A percentile compares a stretch with the other conserved stretches of the same genome.
Conservation (phyloP, 1,284 basidiomycete species). For the Peniophora sp. region DNA sequence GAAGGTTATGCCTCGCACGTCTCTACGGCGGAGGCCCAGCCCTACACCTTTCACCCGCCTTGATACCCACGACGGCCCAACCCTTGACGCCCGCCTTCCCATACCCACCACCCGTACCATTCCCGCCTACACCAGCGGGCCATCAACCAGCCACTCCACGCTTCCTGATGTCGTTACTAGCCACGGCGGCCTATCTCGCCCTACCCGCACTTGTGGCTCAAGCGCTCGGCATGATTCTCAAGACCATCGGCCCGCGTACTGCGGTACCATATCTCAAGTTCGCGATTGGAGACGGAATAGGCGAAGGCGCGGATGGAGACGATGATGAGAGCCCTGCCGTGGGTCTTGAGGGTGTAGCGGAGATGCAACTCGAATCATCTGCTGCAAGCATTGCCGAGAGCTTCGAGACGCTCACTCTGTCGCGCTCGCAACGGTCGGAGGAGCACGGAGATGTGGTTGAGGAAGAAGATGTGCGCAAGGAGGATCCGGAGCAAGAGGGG, state of each 20-base stretch:
- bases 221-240: slow-evolving; percentile 64
- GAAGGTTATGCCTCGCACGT: slow-evolving; percentile 73
- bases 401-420: slow-evolving; percentile 8
- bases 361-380: background rate
- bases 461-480: slow-evolving; percentile 16
- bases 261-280: slow-evolving; percentile 77
- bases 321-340: slow-evolving; percentile 43
- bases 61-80: slow-evolving; percentile 56
- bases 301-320: slow-evolving; percentile 38
- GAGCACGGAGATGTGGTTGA: slow-evolving; percentile 2
- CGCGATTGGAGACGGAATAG: slow-evolving; percentile 70
- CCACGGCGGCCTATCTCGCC: slow-evolving; percentile 81
- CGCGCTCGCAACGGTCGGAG: slow-evolving; percentile 1
- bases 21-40: slow-evolving; percentile 82
- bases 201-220: slow-evolving; percentile 74
- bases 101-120: slow-evolving; percentile 15
- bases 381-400: slow-evolving; percentile 8
- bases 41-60: slow-evolving; percentile 56
- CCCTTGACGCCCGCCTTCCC: slow-evolving; percentile 66
- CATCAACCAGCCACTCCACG: slow-evolving; percentile 74
- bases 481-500: slow-evolving; percentile 25
- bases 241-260: slow-evolving; percentile 75
- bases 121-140: slow-evolving; percentile 31
- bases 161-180: slow-evolving; percentile 81
- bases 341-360: slow-evolving; percentile 63